These are phyloP conservation scores for Yarrowia keelungensis DNA, from an alignment of 805 yeast species.

Conservation along the genomic window DNA sequence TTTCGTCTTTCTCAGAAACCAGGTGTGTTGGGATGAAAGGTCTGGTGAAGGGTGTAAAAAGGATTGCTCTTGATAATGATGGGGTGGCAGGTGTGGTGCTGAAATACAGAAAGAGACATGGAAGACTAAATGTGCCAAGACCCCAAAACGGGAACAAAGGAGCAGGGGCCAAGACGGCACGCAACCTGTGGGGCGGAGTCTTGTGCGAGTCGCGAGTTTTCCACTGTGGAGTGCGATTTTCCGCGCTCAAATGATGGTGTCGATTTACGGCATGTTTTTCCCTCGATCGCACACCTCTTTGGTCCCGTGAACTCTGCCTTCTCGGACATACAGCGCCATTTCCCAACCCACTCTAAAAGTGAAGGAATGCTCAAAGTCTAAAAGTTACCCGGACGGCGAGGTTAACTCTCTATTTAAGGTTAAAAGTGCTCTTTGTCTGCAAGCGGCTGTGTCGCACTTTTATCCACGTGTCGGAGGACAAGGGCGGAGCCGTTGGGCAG, in stretches of 20 bases:
- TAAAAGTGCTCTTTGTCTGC: slow-evolving; percentile 12
- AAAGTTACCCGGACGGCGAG: slow-evolving; percentile 36
- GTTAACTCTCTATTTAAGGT: slow-evolving; percentile 10
- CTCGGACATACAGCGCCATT: slow-evolving; percentile 30
- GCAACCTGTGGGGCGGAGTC: slow-evolving; percentile 35
- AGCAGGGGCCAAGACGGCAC: slow-evolving; percentile 38
- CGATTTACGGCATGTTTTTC: not conserved
- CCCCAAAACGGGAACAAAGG: slow-evolving; percentile 38
- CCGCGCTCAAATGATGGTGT: too few relatives aligned
- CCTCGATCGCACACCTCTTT: not conserved
- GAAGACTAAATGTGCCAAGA: slow-evolving; percentile 33
- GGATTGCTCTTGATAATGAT: slow-evolving; percentile 26
- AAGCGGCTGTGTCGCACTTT: slow-evolving; percentile 34
- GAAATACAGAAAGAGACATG: slow-evolving; percentile 33
- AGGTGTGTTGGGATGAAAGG: not conserved
- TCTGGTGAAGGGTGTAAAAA: not conserved
- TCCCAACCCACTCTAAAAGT: slow-evolving; percentile 25
- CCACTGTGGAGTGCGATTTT: too few relatives aligned
- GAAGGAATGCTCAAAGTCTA: slow-evolving; percentile 21
- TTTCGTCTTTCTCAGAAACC: not conserved
- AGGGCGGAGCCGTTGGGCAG: slow-evolving; percentile 2
- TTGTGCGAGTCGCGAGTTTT: too few relatives aligned
- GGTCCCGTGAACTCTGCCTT: slow-evolving; percentile 16
- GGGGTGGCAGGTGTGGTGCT: slow-evolving; percentile 39
- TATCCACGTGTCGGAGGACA: slow-evolving; percentile 32